Evolutionary conservation across 495 filamentous ascomycete genomes (phyloP), one percentile per base, ranked within the genome.

Genomic region (Lepraria neglecta): DNA sequence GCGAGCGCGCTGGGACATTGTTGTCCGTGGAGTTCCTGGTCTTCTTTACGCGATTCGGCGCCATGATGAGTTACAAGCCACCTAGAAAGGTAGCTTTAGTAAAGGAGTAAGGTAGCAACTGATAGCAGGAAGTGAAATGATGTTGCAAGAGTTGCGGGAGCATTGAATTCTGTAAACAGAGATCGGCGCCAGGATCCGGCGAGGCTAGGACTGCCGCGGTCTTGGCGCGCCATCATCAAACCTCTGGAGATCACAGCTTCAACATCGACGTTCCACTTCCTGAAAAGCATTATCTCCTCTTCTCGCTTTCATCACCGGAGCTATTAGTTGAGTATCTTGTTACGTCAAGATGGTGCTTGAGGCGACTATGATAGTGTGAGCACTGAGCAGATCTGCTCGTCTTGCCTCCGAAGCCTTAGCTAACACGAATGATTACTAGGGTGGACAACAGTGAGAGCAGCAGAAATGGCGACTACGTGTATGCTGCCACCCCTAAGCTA

Each of bases 371-470:
- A 86, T 88, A 67, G 78, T 88, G 85, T 87, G 69, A 60, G 84
- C 76, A 48, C 30, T 28, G 6, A 4, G n/a, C 19, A 6, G 10
- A 10, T 19, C 61, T 21, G 15, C 43, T 17, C 42, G 11, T 21
- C 4, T 2, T 42, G 30, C 45, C 44, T 12, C 17, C 30, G 40
- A 15, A 43, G 31, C 55, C 14, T 30, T n/a, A 17, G 45, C 51
- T 64, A 40, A 58, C 51, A 47, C 60, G 69, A 61, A 75, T 69
- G 62, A 58, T 58, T 54, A 59, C 54, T 69, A 90, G 87, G 73
- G 89, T 97, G 68, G 94, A 99, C 80, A 99, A 97, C 77, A 95
- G 90, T 79, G 94, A 99, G 79, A 91, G 87, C 76, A 95, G 89
- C 78, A 84, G 94, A 68, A 97, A 99, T 74, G 94, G 94, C 67